These are phyloP conservation scores for Pseudogymnoascus sp. DNA, from an alignment of 2,329 filamentous ascomycete genomes.

Conservation along the genomic window DNA sequence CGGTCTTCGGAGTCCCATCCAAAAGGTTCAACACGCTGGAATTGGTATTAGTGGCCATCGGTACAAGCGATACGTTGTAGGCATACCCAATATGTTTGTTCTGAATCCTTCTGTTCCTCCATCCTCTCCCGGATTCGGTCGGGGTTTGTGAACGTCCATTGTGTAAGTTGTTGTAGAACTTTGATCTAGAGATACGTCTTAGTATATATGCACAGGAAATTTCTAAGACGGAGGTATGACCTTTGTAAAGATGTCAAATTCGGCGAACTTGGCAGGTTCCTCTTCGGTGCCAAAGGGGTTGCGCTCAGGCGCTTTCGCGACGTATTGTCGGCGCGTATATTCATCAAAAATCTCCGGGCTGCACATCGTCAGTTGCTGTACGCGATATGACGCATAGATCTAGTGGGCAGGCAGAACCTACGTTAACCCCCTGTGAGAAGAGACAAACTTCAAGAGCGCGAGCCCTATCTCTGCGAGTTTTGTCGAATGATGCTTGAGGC, in stretches of 20 bases:
- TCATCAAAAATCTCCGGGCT: slow-evolving; percentile 88
- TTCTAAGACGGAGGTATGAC: slow-evolving; percentile 38
- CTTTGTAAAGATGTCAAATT: slow-evolving; percentile 78
- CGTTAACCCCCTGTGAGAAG: slow-evolving; percentile 88
- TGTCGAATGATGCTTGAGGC: slow-evolving; percentile 69
- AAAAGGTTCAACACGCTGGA: slow-evolving; percentile 66
- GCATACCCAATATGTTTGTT: slow-evolving; percentile 78
- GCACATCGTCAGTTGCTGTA: slow-evolving; percentile 23
- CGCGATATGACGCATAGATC: neutral
- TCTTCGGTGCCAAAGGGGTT: slow-evolving; percentile 85
- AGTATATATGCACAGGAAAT: neutral
- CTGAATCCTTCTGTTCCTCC: slow-evolving; percentile 70
- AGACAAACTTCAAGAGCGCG: slow-evolving; percentile 82
- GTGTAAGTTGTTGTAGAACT: slow-evolving; percentile 79
- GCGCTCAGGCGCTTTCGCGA: slow-evolving; percentile 66
- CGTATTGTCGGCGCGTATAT: slow-evolving; percentile 82
- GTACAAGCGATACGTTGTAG: neutral
- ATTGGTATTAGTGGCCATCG: neutral
- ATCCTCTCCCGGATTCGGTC: slow-evolving; percentile 83
- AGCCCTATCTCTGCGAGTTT: slow-evolving; percentile 76
- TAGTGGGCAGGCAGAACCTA: slow-evolving; percentile 41
- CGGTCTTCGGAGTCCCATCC: slow-evolving; percentile 87
- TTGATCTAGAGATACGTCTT: slow-evolving; percentile 43
- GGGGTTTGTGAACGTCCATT: slow-evolving; percentile 81
- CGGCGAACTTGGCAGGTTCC: slow-evolving; percentile 62